Conservation (phyloP, 2,329 filamentous ascomycete genomes). For the Sphaerostilbella broomeana region DNA sequence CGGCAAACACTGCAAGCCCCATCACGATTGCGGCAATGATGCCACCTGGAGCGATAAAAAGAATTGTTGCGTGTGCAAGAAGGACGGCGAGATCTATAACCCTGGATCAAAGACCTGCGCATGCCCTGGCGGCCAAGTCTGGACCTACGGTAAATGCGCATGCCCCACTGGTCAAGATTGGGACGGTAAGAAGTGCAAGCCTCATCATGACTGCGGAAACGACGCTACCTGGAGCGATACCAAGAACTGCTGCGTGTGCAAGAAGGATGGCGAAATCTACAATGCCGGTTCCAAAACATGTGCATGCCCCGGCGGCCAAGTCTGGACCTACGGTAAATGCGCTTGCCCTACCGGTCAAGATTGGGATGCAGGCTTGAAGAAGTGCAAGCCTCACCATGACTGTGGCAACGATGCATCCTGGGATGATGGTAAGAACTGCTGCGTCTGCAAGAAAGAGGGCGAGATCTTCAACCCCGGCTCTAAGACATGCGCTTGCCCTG, state of each 20-base stretch:
- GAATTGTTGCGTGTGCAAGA: constrained; percentile 10
- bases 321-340: constrained; percentile 3
- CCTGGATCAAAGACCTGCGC: constrained; percentile 5
- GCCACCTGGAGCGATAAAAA: constrained; percentile 1
- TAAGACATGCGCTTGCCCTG: constrained; percentile 10
- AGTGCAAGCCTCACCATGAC: constrained; percentile 4
- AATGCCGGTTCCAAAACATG: constrained; percentile 9
- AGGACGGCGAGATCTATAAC: constrained; percentile 7
- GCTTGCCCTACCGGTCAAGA: background rate
- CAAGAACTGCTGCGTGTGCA: constrained; percentile 7
- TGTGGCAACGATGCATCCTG: constrained; percentile 13
- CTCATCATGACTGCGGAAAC: constrained; percentile 8
- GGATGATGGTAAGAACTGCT: constrained; percentile 5
- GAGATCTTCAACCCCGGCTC: constrained; percentile 8
- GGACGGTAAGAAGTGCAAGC: constrained; percentile 3
- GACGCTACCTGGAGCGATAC: constrained; percentile 3
- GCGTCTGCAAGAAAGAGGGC: constrained; percentile 14
- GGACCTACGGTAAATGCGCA: constrained; percentile 2
- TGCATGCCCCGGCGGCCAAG: constrained; percentile 7
- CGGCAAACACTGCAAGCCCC: background rate
- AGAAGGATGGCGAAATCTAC: constrained; percentile 5
- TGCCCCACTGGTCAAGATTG: constrained; percentile 5
- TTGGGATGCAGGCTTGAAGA: constrained; percentile 4
- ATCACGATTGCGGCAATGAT: constrained; percentile 2
- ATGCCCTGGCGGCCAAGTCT: constrained; percentile 5